Base-by-base conservation (phyloP, 225 moss, liverwort and hornwort genomes). In the Bryoerythrophyllum caledonicum region DNA sequence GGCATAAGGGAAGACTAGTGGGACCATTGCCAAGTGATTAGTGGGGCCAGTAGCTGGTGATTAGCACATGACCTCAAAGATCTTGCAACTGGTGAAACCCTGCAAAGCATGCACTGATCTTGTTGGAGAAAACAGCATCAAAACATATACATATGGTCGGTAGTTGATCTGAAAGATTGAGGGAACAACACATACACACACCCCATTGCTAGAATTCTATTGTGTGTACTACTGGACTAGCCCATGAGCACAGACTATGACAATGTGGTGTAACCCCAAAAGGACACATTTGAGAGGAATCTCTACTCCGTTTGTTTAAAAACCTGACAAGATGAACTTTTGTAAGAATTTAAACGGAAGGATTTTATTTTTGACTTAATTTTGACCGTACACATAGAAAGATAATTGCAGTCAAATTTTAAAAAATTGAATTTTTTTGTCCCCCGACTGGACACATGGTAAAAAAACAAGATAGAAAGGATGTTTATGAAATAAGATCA, bases 21-120 rank as follows among this genome's bases (percentile, higher is more conserved):
- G 62, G 28, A 52, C 26, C 61, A 44, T 23, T 40, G 21, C 21
- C 4, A 10, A 61, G 20, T 20, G 10, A n/a, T 2, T 27, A 68
- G 41, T 77, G 30, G 70, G 21, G 51, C 20, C 52, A 65, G 40
- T 27, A 15, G n/a, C n/a, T 14, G 30, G 54, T 17, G 11, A 63
- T 55, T 70, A 70, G 30, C 55, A 63, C 40, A 62, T 77, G 70
- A 23, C 63, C 61, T 30, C 14, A 51, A 27, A 61, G 26, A 20
- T 19, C 4, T 60, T 60, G 54, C 60, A 60, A 21, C 8, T 21
- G 5, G 43, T 7, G 46, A 44, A 37, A 44, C 14, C 20, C 49
- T 49, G 49, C 43, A 26, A 8, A 49, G 4, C 49, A 7, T 7
- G 30, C 30, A 48, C 49, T 76, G 60, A 37, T 60, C 19, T 51